A percentile compares a stretch with the other conserved stretches of the same genome.
phyloP scores from a whole-genome alignment of 129 eudicot species.

The Helianthus tuberosus region DNA sequence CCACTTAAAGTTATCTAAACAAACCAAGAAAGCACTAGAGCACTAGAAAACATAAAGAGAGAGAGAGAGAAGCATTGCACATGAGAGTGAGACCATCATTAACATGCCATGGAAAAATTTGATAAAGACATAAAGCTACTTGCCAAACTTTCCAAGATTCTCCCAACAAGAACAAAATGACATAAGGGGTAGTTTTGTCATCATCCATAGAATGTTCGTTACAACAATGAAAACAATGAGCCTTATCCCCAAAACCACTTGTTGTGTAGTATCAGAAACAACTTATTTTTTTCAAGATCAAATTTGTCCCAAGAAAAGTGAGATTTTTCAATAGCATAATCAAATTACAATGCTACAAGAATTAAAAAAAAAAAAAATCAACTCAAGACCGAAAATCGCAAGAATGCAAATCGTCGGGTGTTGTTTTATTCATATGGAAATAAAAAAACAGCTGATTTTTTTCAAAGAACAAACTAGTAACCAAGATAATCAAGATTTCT shows the following conservation, averaged over 20 bases:
- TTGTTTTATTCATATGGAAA: too few species aligned
- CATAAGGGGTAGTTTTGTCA: constrained; percentile 20
- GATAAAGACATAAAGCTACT: constrained; percentile 35
- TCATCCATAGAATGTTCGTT: constrained; percentile 19
- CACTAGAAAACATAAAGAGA: constrained; percentile 29
- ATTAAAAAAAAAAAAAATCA: background rate
- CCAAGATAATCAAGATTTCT: constrained; percentile 10
- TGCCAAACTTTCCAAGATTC: constrained; percentile 36
- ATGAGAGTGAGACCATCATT: constrained; percentile 20
- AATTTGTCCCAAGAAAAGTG: background rate
- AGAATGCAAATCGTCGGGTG: too few species aligned
- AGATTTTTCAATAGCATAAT: background rate
- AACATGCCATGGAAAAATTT: constrained; percentile 20
- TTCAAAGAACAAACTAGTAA: background rate
- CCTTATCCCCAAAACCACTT: constrained; percentile 22
- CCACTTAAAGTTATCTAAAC: constrained; percentile 9
- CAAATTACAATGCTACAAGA: background rate
- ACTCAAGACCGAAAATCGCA: background rate
- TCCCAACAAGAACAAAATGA: constrained; percentile 23
- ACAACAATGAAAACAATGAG: too few species aligned
- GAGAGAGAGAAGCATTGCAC: constrained; percentile 21
- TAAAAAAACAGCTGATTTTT: too few species aligned
- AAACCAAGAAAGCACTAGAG: constrained; percentile 24
- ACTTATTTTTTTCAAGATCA: constrained; percentile 15
- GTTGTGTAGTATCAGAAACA: constrained; percentile 7